These are phyloP conservation scores for Sugiyamaella smithiae DNA, from an alignment of 805 yeast genomes.

Conservation along the genomic window DNA sequence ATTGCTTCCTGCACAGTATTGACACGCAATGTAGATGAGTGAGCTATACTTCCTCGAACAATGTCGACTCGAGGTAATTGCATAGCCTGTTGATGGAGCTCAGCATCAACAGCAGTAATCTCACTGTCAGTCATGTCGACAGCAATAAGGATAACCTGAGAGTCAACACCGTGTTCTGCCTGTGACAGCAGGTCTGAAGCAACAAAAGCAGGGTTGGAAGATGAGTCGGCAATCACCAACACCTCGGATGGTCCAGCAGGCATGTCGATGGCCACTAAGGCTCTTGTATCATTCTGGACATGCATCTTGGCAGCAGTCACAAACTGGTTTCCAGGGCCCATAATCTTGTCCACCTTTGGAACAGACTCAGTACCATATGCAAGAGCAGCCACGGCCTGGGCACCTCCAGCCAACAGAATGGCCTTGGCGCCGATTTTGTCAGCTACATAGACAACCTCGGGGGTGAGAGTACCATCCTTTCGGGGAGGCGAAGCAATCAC, in stretches of 20 bases:
- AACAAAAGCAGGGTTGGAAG: slow-evolving; percentile 91
- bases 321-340: slow-evolving; percentile 99
- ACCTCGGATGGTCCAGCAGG: slow-evolving; percentile 99
- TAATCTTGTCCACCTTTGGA: slow-evolving; percentile 91
- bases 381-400: slow-evolving; percentile 98
- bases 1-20: slow-evolving; percentile 75
- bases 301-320: slow-evolving; percentile 99
- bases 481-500: slow-evolving; percentile 95
- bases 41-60: slow-evolving; percentile 86
- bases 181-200: slow-evolving; percentile 96
- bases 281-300: slow-evolving; percentile 92
- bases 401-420: slow-evolving; percentile 97
- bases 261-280: slow-evolving; percentile 96
- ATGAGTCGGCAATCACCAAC: slow-evolving; percentile 81
- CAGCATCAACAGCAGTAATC: slow-evolving; percentile 68
- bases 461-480: slow-evolving; percentile 86
- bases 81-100: slow-evolving; percentile 79
- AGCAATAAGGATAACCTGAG: slow-evolving; percentile 91
- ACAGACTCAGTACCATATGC: slow-evolving; percentile 95
- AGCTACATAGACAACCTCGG: slow-evolving; percentile 97
- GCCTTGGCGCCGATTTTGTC: slow-evolving; percentile 89
- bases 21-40: slow-evolving; percentile 78
- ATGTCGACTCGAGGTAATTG: slow-evolving; percentile 89
- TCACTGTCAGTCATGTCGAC: slow-evolving; percentile 62
- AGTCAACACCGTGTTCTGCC: slow-evolving; percentile 98